Conservation (phyloP, 305 asterid species). For the Ilex paraguariensis region DNA sequence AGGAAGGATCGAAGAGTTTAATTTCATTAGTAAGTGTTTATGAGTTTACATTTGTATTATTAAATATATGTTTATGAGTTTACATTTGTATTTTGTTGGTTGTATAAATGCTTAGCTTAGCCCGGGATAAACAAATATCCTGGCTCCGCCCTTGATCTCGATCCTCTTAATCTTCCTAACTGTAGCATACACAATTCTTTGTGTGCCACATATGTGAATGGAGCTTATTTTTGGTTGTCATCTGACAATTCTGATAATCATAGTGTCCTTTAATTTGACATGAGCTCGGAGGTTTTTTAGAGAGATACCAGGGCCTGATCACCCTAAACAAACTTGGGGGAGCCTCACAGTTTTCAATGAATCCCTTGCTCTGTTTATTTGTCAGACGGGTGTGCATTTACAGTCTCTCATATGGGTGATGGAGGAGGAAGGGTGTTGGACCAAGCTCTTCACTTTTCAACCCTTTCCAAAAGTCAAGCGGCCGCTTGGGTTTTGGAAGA, state of each 20-base stretch:
- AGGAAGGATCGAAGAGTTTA: too few relatives aligned
- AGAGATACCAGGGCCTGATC: conserved; percentile 23
- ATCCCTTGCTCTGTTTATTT: conserved; percentile 25
- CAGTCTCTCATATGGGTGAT: conserved; percentile 25
- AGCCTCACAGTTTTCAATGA: conserved; percentile 21
- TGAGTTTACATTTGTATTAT: too few relatives aligned
- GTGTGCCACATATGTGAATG: conserved; percentile 29
- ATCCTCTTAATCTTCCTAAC: conserved; percentile 19
- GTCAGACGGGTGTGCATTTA: conserved; percentile 10
- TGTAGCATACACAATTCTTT: conserved; percentile 22
- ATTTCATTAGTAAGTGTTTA: too few relatives aligned
- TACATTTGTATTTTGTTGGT: too few relatives aligned
- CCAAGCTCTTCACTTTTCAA: conserved; percentile 17
- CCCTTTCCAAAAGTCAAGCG: conserved; percentile 25
- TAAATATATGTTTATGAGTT: too few relatives aligned
- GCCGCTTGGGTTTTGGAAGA: conserved; percentile 38
- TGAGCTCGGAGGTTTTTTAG: conserved; percentile 26
- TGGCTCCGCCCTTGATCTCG: too few relatives aligned
- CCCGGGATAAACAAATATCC: too few relatives aligned
- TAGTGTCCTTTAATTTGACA: conserved; percentile 31
- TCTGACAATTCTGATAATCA: conserved; percentile 9
- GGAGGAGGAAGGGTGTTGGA: conserved; percentile 29
- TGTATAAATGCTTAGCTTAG: too few relatives aligned
- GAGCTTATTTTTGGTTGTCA: conserved; percentile 30
- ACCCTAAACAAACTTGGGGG: conserved; percentile 18